Evolutionary conservation across 2,329 filamentous ascomycete genomes (phyloP).

Genomic region (Cadophora luteo-olivacea): DNA sequence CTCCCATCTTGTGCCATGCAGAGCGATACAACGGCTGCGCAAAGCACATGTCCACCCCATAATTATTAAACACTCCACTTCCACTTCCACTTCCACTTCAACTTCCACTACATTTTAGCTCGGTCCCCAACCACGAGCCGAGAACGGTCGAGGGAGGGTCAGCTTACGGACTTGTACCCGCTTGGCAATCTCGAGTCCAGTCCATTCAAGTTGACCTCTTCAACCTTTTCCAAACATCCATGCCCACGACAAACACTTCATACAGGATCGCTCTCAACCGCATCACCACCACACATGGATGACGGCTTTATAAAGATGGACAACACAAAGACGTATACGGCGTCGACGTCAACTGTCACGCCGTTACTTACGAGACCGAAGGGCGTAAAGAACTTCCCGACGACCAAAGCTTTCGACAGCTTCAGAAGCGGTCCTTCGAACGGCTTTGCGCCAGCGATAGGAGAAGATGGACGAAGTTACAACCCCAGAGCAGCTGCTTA

Average conservation of each 20-base stretch:
- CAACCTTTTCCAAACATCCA: constrained; percentile 7
- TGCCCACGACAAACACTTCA: neutral
- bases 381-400: constrained; percentile 28
- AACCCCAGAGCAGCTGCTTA: constrained; percentile 68
- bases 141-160: constrained; percentile 15
- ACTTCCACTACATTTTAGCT: neutral
- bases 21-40: neutral
- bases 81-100: neutral
- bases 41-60: constrained; percentile 6
- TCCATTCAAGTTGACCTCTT: neutral
- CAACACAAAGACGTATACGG: constrained; percentile 32
- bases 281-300: constrained; percentile 16
- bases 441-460: constrained; percentile 31
- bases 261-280: neutral
- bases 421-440: constrained; percentile 37
- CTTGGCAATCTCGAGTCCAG: constrained; percentile 13
- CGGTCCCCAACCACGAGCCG: constrained; percentile 2
- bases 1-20: neutral
- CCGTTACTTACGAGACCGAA: constrained; percentile 38
- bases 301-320: constrained; percentile 30
- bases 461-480: constrained; percentile 51
- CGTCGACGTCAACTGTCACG: constrained; percentile 37
- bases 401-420: constrained; percentile 38
- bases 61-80: constrained; percentile 12
- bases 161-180: constrained; percentile 1